phyloP scores from a whole-genome alignment of 139 green algal species.

The Ulvella scutata region DNA sequence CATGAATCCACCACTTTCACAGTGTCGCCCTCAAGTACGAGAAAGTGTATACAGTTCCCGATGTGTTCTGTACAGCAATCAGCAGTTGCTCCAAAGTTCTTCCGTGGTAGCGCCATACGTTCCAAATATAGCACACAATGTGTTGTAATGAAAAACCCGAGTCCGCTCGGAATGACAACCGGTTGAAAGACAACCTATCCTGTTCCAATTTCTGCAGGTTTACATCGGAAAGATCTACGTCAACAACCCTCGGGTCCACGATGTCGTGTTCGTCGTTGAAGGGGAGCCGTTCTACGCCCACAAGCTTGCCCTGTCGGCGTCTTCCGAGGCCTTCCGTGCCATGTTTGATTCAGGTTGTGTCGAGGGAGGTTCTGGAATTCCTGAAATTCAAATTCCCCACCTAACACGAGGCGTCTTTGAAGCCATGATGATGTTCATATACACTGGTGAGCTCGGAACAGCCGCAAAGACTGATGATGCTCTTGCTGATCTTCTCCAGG shows the following conservation, averaged over 20 bases:
- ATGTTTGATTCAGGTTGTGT: slow-evolving; percentile 88
- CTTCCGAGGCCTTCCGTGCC: slow-evolving; percentile 76
- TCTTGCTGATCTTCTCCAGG: slow-evolving; percentile 26
- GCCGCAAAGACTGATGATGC: slow-evolving; percentile 24
- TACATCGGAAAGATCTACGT: slow-evolving; percentile 75
- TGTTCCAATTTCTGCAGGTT: too few relatives aligned
- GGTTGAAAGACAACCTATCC: too few relatives aligned
- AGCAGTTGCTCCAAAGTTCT: too few relatives aligned
- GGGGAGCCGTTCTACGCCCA: slow-evolving; percentile 77
- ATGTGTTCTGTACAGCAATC: too few relatives aligned
- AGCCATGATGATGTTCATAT: slow-evolving; percentile 83
- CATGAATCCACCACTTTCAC: too few relatives aligned
- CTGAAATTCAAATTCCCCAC: slow-evolving; percentile 92
- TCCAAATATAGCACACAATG: too few relatives aligned
- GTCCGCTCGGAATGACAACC: too few relatives aligned
- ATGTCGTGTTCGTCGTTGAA: slow-evolving; percentile 91
- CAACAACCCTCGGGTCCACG: slow-evolving; percentile 73
- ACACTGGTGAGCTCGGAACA: slow-evolving; percentile 49
- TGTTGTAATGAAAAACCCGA: too few relatives aligned
- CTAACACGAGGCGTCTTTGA: slow-evolving; percentile 73
- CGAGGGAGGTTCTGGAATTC: slow-evolving; percentile 10
- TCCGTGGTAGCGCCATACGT: too few relatives aligned
- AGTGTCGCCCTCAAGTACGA: too few relatives aligned
- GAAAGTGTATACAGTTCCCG: too few relatives aligned
- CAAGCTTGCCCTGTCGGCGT: slow-evolving; percentile 70